Conservation (phyloP, 2,329 filamentous ascomycete species). For the Colletotrichum noveboracense region DNA sequence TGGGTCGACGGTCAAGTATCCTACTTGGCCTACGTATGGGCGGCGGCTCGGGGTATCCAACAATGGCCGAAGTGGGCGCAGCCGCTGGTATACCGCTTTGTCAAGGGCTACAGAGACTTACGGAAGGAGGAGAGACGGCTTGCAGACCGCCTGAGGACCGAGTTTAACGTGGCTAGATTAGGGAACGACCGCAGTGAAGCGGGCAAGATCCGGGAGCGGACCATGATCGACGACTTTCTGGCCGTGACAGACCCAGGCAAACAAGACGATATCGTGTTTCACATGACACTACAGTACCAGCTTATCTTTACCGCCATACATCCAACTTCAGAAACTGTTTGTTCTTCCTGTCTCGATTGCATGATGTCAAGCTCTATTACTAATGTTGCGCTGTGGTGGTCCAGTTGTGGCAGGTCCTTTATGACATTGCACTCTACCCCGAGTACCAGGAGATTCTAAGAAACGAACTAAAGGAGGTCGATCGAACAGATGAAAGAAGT, state of each 20-base stretch:
- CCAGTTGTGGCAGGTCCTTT: background rate
- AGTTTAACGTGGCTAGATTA: background rate
- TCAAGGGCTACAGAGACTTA: background rate
- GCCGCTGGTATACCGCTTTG: background rate
- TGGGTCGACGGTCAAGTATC: constrained; percentile 5
- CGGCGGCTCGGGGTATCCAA: background rate
- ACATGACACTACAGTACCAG: constrained; percentile 1
- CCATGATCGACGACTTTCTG: background rate
- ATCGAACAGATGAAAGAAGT: background rate
- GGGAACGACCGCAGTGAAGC: background rate
- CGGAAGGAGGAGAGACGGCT: background rate
- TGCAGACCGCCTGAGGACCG: background rate
- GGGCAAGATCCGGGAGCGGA: background rate
- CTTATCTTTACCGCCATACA: background rate
- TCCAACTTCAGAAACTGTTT: background rate
- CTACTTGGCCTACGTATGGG: constrained; percentile 1
- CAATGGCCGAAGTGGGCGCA: background rate
- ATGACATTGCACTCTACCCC: background rate
- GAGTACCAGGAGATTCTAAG: background rate
- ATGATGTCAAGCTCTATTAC: background rate
- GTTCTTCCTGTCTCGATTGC: background rate
- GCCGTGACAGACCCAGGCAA: background rate
- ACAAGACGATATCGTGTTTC: background rate
- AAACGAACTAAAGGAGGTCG: background rate
- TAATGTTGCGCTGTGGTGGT: background rate